Evolutionary conservation across 305 asterid genomes (phyloP).

Genomic region (Petunia hybrid): DNA sequence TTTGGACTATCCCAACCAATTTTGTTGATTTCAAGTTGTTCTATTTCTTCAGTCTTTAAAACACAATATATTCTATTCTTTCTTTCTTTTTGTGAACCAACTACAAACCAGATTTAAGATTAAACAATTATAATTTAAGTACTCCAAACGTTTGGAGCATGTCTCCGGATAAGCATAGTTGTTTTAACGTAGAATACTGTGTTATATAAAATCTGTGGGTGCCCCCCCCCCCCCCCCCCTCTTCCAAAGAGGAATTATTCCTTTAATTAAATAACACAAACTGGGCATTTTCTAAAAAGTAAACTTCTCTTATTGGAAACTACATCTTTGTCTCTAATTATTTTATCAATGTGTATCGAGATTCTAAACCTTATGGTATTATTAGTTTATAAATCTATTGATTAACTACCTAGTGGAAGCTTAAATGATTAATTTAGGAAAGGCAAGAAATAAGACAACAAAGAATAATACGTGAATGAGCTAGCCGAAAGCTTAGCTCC

Average conservation of each 20-base stretch:
- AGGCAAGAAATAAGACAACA: not conserved
- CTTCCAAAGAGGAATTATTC: constrained; percentile 16
- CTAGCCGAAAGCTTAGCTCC: constrained; percentile 2
- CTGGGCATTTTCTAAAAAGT: not conserved
- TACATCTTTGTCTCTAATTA: constrained; percentile 13
- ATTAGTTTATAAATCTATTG: not conserved
- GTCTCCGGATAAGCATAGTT: not conserved
- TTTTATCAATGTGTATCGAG: not conserved
- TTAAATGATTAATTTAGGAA: constrained; percentile 6
- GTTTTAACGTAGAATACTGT: not conserved
- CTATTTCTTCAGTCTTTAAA: no score
- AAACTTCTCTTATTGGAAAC: constrained; percentile 4
- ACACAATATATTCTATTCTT: no score
- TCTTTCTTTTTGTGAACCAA: not conserved
- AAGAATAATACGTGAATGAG: not conserved
- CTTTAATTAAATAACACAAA: not conserved
- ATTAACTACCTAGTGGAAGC: not conserved
- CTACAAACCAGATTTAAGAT: not conserved
- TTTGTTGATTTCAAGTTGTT: no score
- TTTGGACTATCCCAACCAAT: no score
- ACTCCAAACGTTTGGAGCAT: not conserved
- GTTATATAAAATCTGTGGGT: not conserved
- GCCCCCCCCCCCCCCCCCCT: not conserved
- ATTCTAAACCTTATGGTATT: not conserved
- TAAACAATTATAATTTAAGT: not conserved